phyloP scores from a whole-genome alignment of 805 yeast species.

The Suhomyces prunicola region DNA sequence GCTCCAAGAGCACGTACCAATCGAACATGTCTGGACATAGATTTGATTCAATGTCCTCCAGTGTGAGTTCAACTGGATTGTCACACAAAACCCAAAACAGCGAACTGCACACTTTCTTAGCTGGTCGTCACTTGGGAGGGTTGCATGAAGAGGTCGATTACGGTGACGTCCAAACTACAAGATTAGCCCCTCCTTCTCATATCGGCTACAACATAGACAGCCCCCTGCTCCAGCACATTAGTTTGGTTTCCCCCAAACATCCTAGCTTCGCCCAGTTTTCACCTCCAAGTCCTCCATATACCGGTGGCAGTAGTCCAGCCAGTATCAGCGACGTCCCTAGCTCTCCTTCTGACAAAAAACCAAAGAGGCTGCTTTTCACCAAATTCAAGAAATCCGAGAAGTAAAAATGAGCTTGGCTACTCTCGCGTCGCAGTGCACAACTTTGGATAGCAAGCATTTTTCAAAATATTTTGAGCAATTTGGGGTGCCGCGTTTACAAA shows the following conservation, averaged over 20 bases:
- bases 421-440: background rate
- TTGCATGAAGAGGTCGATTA: background rate
- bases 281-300: background rate
- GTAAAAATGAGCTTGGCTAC: background rate
- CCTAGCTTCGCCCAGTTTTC: background rate
- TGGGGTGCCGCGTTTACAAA: background rate
- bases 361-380: conserved; percentile 5
- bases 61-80: conserved; percentile 1
- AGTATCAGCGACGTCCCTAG: background rate
- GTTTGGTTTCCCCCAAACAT: background rate
- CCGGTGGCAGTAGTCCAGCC: background rate
- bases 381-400: conserved; percentile 2
- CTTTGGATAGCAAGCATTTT: background rate
- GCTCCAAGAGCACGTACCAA: conserved; percentile 4
- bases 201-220: background rate
- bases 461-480: background rate
- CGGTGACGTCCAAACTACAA: background rate
- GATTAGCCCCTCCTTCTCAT: background rate
- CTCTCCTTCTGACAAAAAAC: conserved; percentile 1
- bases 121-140: background rate
- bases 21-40: conserved; percentile 4
- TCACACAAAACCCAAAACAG: background rate
- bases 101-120: background rate
- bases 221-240: background rate
- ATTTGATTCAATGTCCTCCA: conserved; percentile 3